These are phyloP conservation scores for Salix koriyanagi DNA, from an alignment of 345 rosid species.

Conservation along the genomic window DNA sequence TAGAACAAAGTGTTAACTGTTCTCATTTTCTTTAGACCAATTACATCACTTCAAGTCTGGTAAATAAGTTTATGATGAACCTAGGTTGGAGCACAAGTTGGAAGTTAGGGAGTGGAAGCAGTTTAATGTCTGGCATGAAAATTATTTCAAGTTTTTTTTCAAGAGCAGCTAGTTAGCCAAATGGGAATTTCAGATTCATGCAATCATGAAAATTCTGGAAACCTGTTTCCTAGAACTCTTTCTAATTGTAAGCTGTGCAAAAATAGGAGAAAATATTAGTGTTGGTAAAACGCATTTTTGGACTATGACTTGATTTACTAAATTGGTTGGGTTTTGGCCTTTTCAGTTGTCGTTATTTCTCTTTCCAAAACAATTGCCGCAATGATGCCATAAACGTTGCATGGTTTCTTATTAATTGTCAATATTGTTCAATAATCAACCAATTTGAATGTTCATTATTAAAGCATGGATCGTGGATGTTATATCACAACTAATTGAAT, in stretches of 20 bases:
- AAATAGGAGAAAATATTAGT: neutral
- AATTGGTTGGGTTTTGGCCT: neutral
- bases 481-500: neutral
- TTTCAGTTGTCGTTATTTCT: neutral
- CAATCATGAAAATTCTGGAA: neutral
- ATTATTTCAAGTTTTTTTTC: neutral
- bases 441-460: neutral
- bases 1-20: too few relatives aligned
- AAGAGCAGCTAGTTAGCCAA: neutral
- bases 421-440: neutral
- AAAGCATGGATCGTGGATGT: neutral
- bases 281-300: neutral
- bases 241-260: neutral
- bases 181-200: neutral
- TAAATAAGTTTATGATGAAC: too few relatives aligned
- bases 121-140: neutral
- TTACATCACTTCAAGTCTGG: too few relatives aligned
- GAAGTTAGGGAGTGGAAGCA: neutral
- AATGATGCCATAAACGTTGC: neutral
- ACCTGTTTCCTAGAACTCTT: neutral
- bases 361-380: neutral
- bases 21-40: too few relatives aligned
- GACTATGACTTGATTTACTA: neutral
- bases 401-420: neutral
- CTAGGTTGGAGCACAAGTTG: too few relatives aligned